Evolutionary conservation across 2,329 filamentous ascomycete species (phyloP), one percentile per base, ranked within the genome.

Genomic region (Sclerotinia glacialis): DNA sequence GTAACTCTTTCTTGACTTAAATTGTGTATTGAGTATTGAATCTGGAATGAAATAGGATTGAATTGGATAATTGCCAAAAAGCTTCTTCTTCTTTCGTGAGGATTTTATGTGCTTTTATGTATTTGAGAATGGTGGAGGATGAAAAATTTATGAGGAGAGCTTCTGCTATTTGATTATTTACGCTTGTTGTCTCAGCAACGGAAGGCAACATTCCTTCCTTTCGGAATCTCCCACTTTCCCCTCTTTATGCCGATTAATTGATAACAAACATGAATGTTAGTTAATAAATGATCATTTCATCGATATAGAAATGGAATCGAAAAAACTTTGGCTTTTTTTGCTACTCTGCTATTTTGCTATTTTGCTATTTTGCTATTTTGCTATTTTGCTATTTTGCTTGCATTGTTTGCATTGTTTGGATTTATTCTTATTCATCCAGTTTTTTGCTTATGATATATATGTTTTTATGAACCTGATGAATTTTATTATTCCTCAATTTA

Each of bases 101-200:
- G 31, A 31, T 23, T 59, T 65, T 65, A 59, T 64, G 52, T 46
- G 40, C 4, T 46, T 64, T 64, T 64, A 49, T 64, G 62, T 64
- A 64, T 60, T 42, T 56, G 37, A 26, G n/a, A 26, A n/a, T 56
- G 37, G 34, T 46, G 21, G 63, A 26, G 34, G 26, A 55, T 62
- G n/a, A 40, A 50, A 56, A 65, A 65, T 59, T 59, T 65, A 65
- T 59, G 63, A 62, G 46, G 50, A 21, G 59, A 65, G 44, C 52
- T 65, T 34, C 42, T 49, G n/a, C 54, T 26, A 9, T 31, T 34
- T 44, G 23, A 34, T 54, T 59, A 59, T 54, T 63, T 56, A 40
- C 44, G 47, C 40, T 59, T 23, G 63, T 65, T 65, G 63, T 59
- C 63, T 18, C 5, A n/a, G 63, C 5, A 49, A 65, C 42, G 23